These are phyloP conservation scores for Bromus sterilis DNA, from an alignment of 176 grass and related monocot species.

Conservation along the genomic window DNA sequence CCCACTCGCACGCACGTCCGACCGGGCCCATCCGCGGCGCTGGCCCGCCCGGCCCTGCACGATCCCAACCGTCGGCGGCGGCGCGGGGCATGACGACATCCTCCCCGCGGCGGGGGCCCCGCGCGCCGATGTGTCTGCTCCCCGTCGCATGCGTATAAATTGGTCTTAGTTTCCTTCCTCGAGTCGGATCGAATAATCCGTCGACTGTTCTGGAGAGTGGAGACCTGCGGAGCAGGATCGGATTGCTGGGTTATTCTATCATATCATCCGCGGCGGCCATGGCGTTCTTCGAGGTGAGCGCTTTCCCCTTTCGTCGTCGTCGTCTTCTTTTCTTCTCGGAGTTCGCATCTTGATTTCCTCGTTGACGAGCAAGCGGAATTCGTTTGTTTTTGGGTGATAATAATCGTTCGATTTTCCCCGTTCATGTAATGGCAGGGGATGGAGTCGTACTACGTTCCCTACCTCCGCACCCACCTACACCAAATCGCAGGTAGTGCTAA, in stretches of 20 bases:
- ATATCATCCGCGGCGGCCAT: neutral
- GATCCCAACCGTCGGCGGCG: neutral
- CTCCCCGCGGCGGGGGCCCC: neutral
- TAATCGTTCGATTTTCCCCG: neutral
- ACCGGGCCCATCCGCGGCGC: neutral
- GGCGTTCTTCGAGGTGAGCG: constrained; percentile 44
- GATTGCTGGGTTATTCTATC: neutral
- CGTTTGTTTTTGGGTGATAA: too few species aligned
- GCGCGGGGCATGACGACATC: constrained; percentile 26
- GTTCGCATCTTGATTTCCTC: too few species aligned
- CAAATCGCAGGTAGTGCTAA: constrained; percentile 22
- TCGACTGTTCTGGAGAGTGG: neutral
- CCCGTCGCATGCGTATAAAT: constrained; percentile 13
- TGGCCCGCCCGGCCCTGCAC: neutral
- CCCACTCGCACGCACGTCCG: neutral
- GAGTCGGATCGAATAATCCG: neutral
- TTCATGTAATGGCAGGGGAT: neutral
- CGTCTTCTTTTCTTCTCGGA: neutral
- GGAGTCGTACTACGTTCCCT: constrained; percentile 19
- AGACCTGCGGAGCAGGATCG: neutral
- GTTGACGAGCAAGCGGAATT: too few species aligned
- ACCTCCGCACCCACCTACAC: constrained; percentile 19
- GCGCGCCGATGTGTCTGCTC: neutral
- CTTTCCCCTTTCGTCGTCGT: neutral
- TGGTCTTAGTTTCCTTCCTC: neutral